phyloP scores from a whole-genome alignment of 192 early-diverging fungal species.

The Oehlia diaphana region DNA sequence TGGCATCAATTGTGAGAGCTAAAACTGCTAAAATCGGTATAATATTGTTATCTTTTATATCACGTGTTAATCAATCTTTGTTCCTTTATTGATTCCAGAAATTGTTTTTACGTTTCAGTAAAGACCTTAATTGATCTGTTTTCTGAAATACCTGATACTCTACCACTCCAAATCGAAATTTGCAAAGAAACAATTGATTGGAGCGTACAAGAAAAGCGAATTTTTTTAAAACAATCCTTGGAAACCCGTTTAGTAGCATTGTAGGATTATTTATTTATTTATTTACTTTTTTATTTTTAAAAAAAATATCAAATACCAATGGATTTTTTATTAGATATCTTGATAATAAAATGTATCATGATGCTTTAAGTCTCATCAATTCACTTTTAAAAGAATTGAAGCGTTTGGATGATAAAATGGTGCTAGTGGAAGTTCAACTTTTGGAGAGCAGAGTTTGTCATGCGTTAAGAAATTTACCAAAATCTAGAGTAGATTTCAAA shows the following conservation, averaged over 20 bases:
- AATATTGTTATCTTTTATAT: not conserved
- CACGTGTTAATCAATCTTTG: not conserved
- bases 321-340: constrained; percentile 52
- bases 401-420: constrained; percentile 97
- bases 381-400: constrained; percentile 94
- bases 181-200: constrained; percentile 96
- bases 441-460: constrained; percentile 94
- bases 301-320: too few species aligned
- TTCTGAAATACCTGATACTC: constrained; percentile 80
- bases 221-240: constrained; percentile 92
- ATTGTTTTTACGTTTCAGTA: constrained; percentile 48
- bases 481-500: constrained; percentile 66
- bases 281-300: too few species aligned
- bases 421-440: constrained; percentile 95
- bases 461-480: constrained; percentile 89
- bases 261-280: constrained; percentile 34
- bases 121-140: constrained; percentile 86
- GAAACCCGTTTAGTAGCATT: constrained; percentile 91
- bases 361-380: constrained; percentile 81
- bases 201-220: constrained; percentile 88
- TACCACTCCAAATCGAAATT: constrained; percentile 87
- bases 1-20: constrained; percentile 87
- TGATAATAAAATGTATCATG: constrained; percentile 94
- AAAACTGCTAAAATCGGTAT: constrained; percentile 94
- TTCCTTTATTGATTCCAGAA: not conserved